A percentile compares a stretch with the other conserved stretches of the same genome.
These are phyloP conservation scores for Umbellularia californica DNA, from an alignment of 164 flowering plant species.

Conservation along the genomic window DNA sequence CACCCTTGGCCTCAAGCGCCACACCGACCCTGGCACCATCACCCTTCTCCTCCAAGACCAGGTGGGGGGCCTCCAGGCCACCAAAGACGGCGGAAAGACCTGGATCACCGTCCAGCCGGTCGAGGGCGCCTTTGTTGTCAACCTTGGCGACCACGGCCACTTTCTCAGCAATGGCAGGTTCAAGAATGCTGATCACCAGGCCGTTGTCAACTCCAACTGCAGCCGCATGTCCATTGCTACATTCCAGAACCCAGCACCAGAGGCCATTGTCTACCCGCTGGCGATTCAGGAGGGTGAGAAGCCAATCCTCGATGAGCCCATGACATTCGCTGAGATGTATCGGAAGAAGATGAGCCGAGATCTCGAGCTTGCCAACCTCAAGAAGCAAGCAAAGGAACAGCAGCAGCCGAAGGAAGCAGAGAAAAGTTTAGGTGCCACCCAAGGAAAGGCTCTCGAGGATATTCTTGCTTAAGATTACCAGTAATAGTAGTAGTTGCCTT, in stretches of 20 bases:
- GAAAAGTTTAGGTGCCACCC: not conserved
- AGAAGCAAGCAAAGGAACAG: conserved; percentile 56
- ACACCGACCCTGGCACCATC: conserved; percentile 89
- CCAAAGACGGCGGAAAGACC: conserved; percentile 66
- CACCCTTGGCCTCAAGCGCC: conserved; percentile 84
- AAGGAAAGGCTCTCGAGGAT: not conserved
- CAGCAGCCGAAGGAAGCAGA: not conserved
- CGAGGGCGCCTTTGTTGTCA: conserved; percentile 77
- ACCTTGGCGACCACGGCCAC: conserved; percentile 92
- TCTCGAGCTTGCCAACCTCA: conserved; percentile 64
- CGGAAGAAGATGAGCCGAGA: conserved; percentile 72
- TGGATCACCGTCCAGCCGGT: conserved; percentile 92
- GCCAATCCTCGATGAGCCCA: conserved; percentile 56
- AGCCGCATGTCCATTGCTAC: conserved; percentile 80
- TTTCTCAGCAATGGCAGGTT: conserved; percentile 88
- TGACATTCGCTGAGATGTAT: conserved; percentile 81
- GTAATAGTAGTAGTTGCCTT: not conserved
- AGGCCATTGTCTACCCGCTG: conserved; percentile 68
- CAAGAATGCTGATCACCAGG: conserved; percentile 89
- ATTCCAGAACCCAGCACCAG: conserved; percentile 85
- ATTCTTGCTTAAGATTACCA: not conserved
- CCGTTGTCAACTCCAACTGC: conserved; percentile 76
- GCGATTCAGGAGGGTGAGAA: conserved; percentile 65
- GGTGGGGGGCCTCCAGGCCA: conserved; percentile 89
- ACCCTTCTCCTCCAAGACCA: conserved; percentile 75